Evolutionary conservation across 176 grass and related monocot species (phyloP), one percentile per base, ranked within the genome.

Genomic region (Stipa capillata): DNA sequence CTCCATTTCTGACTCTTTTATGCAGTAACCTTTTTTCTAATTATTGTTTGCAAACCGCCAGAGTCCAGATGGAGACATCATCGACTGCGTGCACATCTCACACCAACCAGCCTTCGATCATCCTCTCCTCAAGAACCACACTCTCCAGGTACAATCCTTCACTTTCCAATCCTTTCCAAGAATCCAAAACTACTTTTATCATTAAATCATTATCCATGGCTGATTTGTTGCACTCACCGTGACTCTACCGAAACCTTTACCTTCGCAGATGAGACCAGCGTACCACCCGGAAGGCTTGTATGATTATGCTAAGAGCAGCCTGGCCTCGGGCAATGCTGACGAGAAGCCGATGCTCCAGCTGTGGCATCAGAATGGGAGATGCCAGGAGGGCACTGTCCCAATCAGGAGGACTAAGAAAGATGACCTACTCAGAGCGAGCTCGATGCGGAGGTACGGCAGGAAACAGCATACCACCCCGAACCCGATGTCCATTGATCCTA

Each of bases 71-170:
- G 86, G 86, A 69, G 89, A 95, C 79, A 87, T 91, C 27, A 91
- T 94, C 50, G 92, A 91, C 86, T 94, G 89, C 43, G 83, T 94
- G 42, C 89, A 79, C 55, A 85, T n/a, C n/a, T n/a, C n/a, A n/a
- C n/a, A n/a, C n/a, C n/a, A n/a, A n/a, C n/a, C n/a, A n/a, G n/a
- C n/a, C n/a, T n/a, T n/a, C n/a, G n/a, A 93, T 85, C 91, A 93
- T 37, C 91, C 91, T 85, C 86, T 93, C 50, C 87, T 93, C 69
- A 86, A 84, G 76, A 87, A 87, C 76, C 87, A 90, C 84, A 93
- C 81, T 33, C 62, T 90, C 45, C 91, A 85, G 81, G 91, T 93
- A 50, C 49, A 27, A 48, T 37, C 51, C 35, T 11, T 42, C 23
- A 57, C 47, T 33, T 24, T 31, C 5, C 28, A 73, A 61, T 67